phyloP scores from a whole-genome alignment of 164 flowering plant species.

The Annona cherimola region DNA sequence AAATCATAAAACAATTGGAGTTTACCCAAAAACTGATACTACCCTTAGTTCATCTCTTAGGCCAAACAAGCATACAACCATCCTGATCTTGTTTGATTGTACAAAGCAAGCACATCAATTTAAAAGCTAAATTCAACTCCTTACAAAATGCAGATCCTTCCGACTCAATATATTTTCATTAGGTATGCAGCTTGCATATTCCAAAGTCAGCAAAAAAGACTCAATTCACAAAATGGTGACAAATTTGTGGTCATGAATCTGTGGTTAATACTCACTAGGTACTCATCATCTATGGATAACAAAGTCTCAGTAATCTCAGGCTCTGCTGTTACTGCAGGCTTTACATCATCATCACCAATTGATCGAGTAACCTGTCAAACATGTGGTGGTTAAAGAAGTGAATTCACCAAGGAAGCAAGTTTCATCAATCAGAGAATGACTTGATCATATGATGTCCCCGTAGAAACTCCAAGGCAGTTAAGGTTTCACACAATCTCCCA shows the following conservation, averaged over 20 bases:
- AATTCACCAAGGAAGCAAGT: too few relatives aligned
- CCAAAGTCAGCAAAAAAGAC: neutral
- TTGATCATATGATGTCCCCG: too few relatives aligned
- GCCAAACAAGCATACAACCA: neutral
- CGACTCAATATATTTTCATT: neutral
- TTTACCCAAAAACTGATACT: too few relatives aligned
- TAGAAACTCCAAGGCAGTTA: too few relatives aligned
- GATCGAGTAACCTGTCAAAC: slow-evolving; percentile 83
- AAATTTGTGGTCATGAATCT: neutral
- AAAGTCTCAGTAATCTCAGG: slow-evolving; percentile 79
- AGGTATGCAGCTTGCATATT: neutral
- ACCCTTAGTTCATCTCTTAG: neutral
- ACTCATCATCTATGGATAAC: slow-evolving; percentile 72
- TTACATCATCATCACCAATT: slow-evolving; percentile 95
- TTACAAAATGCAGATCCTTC: neutral
- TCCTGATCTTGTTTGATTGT: neutral
- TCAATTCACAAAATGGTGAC: neutral
- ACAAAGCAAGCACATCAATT: neutral
- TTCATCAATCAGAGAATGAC: neutral
- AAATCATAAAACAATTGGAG: too few relatives aligned
- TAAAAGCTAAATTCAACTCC: neutral
- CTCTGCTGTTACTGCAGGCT: slow-evolving; percentile 92
- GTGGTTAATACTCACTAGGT: slow-evolving; percentile 42
- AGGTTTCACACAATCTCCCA: too few relatives aligned
- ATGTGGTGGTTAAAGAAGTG: neutral